Base-by-base conservation (phyloP, 2,329 filamentous ascomycete species). In the Phyllosticta citrichinensis region DNA sequence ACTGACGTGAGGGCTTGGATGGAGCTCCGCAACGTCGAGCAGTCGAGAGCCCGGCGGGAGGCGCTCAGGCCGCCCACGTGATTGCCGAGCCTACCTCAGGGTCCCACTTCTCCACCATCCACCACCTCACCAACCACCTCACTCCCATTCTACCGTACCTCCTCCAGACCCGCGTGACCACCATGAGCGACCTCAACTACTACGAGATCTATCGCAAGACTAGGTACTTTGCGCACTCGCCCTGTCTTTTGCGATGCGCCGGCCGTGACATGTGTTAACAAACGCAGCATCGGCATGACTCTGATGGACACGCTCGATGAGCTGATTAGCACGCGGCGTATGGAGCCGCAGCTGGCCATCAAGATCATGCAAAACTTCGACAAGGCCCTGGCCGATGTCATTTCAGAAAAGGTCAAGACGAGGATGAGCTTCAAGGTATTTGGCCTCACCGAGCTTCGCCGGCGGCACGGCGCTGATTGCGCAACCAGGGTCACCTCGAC, bases 151-250 rank as follows among this genome's bases (percentile, higher is more conserved):
- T 22, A 22, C 22, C 22, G 22, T 22, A 22, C 22, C 22, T 22
- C 22, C 22, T 22, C 22, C 22, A 22, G 22, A 22, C 33, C 4
- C 22, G 19, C 14, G 53, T 52, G 6, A 35, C 35, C 47, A 61
- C 20, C 10, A 74, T 73, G 71, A 69, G 70, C 58, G 77, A 73
- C 69, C 76, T 68, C 74, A 81, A 82, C 66, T 87, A 84, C 80
- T 99, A 97, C 77, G 94, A 99, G 84, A 87, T 99, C 72, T 99
- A 99, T 77, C 90, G 94, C 70, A 88, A 92, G 80, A 96, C 91
- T 85, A 97, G 93, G 94, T 97, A 90, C 75, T 68, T 30, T 35
- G 33, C 68, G 55, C 55, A 27, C 69, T 71, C 65, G 70, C 68
- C 65, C 62, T 59, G 24, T 55, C 14, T 12, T 55, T 27, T 14